Conservation (phyloP, 257 asterid genomes). For the Solanum pennellii region DNA sequence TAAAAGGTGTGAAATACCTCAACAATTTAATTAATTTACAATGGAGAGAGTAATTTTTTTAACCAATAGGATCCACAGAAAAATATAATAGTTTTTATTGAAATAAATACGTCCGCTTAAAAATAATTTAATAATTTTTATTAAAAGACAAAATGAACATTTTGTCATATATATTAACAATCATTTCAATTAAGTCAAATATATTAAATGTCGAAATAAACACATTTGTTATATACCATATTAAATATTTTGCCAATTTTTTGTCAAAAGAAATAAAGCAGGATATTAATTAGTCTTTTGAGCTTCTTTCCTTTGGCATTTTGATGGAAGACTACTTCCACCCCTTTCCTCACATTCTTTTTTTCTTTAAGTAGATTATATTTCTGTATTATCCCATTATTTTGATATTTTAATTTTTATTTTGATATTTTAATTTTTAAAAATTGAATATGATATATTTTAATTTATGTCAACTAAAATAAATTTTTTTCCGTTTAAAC, state of each 20-base stretch:
- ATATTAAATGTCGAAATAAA: too few species aligned
- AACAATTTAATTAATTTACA: background rate
- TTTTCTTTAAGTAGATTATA: background rate
- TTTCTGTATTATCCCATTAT: background rate
- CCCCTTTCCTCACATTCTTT: background rate
- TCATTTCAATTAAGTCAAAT: too few species aligned
- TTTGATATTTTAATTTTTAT: background rate
- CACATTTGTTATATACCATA: background rate
- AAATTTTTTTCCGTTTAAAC: too few species aligned
- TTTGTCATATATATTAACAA: too few species aligned
- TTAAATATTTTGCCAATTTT: background rate
- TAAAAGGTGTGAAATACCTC: background rate
- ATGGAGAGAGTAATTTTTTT: background rate
- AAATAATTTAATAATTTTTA: too few species aligned
- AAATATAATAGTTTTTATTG: too few species aligned
- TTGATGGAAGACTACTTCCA: background rate
- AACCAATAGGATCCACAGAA: background rate
- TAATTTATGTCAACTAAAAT: too few species aligned
- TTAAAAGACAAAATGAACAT: background rate
- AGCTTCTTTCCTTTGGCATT: background rate
- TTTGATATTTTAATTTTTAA: background rate
- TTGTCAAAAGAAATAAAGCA: background rate
- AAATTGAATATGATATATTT: background rate
- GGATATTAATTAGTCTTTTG: background rate
- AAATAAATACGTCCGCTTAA: background rate